A percentile compares a stretch with the other conserved stretches of the same genome.
phyloP scores from a whole-genome alignment of 129 eudicot genomes.

The Heracleum sosnowskyi region DNA sequence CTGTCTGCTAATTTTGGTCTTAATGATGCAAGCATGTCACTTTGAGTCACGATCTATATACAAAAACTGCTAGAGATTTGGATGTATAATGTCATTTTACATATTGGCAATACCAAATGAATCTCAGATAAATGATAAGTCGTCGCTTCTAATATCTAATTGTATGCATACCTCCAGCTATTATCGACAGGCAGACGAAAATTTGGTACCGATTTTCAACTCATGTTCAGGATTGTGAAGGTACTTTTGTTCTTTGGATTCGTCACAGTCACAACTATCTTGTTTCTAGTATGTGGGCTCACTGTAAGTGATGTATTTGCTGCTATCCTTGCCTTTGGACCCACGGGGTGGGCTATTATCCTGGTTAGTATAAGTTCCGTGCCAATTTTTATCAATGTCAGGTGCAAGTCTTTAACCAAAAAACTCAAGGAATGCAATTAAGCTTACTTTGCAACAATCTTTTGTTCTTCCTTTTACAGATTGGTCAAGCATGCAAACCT shows the following conservation, averaged over 20 bases:
- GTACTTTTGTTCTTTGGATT: conserved; percentile 93
- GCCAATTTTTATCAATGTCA: not conserved
- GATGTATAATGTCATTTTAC: not conserved
- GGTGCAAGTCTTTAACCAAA: not conserved
- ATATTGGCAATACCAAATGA: not conserved
- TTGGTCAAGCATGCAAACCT: conserved; percentile 82
- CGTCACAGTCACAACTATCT: conserved; percentile 68
- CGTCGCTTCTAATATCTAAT: not conserved
- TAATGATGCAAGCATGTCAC: conserved; percentile 3
- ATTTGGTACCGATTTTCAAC: conserved; percentile 95
- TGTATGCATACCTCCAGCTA: conserved; percentile 37
- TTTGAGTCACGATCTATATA: not conserved
- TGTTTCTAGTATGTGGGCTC: conserved; percentile 73
- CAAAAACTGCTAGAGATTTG: not conserved
- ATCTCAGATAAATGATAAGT: not conserved
- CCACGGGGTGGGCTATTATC: conserved; percentile 94
- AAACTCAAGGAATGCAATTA: not conserved
- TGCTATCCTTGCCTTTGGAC: conserved; percentile 77
- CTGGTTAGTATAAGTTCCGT: conserved; percentile 38
- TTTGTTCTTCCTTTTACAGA: conserved; percentile 30
- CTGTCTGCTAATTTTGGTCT: not conserved
- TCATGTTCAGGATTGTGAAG: conserved; percentile 89
- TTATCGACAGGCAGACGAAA: conserved; percentile 87
- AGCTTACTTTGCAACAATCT: not conserved
- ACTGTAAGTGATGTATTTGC: conserved; percentile 70